Base-by-base conservation (phyloP, 2,329 filamentous ascomycete species). In the Cadophora sp. region DNA sequence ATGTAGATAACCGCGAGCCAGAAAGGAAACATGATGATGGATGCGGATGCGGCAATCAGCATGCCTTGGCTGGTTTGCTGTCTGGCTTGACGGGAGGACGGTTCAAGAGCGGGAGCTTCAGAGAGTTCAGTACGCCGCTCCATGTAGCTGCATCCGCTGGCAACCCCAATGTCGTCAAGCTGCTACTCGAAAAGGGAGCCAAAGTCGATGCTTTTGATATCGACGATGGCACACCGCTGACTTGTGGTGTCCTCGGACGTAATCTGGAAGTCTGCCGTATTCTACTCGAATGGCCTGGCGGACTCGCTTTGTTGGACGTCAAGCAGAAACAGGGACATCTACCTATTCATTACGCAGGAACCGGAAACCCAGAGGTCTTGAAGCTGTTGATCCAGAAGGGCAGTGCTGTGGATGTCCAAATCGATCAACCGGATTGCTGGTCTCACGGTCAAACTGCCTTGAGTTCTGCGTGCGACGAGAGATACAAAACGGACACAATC, bases 371-470 rank as follows among this genome's bases (percentile, higher is more conserved):
- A 16, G 58, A 48, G 1, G 41, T 60, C 20, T 33, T 60, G 22
- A 48, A 22, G 30, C n/a, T 47, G 39, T 18, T 48, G 39, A 39
- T 60, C 36, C 16, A 60, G 43, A 47, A 30, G 4, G n/a, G 22
- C 13, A 18, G 13, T 13, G 27, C 33, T 22, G 58, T 20, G 4
- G 27, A 30, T 33, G 22, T 27, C 20, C 24, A 30, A 18, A 27
- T 60, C 27, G 53, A 56, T 56, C 53, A 56, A n/a, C 30, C 27
- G 53, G 53, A 56, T 39, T 56, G 30, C 30, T 56, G 53, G 53
- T 8, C 53, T 22, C 53, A 56, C 20, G 58, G 41, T 13, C 39
- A 18, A 27, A 60, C 58, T 4, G 58, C 58, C 4, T n/a, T 60
- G 22, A 18, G n/a, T 18, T 13, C 24, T 47, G 58, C 39, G 6